phyloP scores from a whole-genome alignment of 805 yeast species.

The Metschnikowia bowlesiae region DNA sequence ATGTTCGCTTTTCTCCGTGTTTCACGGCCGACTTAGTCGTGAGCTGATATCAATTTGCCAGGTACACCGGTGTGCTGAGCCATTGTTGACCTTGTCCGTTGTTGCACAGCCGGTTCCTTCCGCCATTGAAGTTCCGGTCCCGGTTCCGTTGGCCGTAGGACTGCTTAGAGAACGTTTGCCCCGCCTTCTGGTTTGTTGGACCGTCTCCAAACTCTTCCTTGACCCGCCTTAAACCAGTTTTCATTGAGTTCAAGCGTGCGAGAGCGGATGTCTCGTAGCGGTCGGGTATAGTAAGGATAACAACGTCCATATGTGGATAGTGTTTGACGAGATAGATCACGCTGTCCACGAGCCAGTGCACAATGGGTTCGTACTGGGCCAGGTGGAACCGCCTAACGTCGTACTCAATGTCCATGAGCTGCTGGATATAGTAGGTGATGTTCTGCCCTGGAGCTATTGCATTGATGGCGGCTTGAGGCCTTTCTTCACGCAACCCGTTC shows the following conservation, averaged over 20 bases:
- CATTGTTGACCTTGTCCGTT: background rate
- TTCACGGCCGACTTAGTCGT: too few species aligned
- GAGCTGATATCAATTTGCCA: too few species aligned
- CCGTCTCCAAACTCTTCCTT: background rate
- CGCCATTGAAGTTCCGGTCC: background rate
- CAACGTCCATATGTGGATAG: background rate
- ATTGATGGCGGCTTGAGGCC: background rate
- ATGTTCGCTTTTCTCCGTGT: too few species aligned
- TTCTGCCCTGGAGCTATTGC: background rate
- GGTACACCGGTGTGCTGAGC: too few species aligned
- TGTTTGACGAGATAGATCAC: background rate
- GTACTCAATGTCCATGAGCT: background rate
- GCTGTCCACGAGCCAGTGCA: background rate
- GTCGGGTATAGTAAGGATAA: background rate
- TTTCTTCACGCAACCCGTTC: too few species aligned
- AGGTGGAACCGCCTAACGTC: background rate
- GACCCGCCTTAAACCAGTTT: background rate
- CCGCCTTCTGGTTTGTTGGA: background rate
- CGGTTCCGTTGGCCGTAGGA: background rate
- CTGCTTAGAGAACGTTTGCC: background rate
- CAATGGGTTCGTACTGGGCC: background rate
- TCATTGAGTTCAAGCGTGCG: background rate
- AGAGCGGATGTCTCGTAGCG: background rate
- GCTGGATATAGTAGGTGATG: background rate
- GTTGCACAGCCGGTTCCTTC: background rate